Evolutionary conservation across 73 alveolate species (phyloP).

Genomic region (Paramecium biaurelia): DNA sequence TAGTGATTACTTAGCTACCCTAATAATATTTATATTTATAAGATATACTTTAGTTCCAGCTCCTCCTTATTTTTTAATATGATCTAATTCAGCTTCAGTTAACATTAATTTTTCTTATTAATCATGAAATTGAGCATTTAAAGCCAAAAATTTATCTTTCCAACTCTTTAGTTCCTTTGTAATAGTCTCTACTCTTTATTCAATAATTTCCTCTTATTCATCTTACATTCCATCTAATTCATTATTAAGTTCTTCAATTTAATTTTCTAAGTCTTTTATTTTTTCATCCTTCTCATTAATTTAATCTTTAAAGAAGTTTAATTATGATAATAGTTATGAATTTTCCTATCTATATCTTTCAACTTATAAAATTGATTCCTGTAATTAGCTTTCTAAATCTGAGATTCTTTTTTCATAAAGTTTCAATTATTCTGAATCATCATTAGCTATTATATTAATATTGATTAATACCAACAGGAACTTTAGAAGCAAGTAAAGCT

Average conservation of each 20-base stretch:
- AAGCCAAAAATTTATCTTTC: slow-evolving; percentile 25
- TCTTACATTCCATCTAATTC: background rate
- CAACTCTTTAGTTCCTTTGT: background rate
- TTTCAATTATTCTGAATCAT: background rate
- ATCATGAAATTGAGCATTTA: slow-evolving; percentile 9
- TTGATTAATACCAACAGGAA: background rate
- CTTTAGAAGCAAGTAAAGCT: background rate
- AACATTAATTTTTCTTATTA: slow-evolving; percentile 13
- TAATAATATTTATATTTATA: background rate
- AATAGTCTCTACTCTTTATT: background rate
- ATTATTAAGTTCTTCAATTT: background rate
- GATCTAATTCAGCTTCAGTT: slow-evolving; percentile 20
- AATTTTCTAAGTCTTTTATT: background rate
- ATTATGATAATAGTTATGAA: background rate
- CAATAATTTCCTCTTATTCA: background rate
- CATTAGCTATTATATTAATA: background rate
- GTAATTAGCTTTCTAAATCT: background rate
- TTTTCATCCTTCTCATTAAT: background rate
- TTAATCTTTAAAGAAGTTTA: background rate
- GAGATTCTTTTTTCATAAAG: background rate
- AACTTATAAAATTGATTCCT: background rate
- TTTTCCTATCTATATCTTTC: background rate
- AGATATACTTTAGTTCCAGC: background rate
- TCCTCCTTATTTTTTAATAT: slow-evolving; percentile 7
- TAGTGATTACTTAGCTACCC: slow-evolving; percentile 2